These are phyloP conservation scores for Echeveria elegans DNA, from an alignment of 164 flowering plant species.

Conservation along the genomic window DNA sequence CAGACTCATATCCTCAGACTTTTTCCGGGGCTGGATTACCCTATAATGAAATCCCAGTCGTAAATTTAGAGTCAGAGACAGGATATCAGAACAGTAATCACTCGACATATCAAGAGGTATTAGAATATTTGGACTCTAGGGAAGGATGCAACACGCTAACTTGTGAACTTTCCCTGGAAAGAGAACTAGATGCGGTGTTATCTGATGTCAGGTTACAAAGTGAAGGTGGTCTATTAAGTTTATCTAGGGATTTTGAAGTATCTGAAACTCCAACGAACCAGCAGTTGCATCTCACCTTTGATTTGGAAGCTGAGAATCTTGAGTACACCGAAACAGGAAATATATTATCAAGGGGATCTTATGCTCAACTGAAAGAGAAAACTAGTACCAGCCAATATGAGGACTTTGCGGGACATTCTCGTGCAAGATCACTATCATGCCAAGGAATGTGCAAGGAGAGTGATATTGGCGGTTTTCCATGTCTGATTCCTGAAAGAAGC, in stretches of 20 bases:
- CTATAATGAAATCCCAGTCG: not conserved
- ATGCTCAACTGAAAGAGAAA: not conserved
- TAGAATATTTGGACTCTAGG: not conserved
- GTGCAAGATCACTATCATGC: not conserved
- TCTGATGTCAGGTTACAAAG: not conserved
- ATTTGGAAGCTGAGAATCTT: not conserved
- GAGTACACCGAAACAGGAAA: not conserved
- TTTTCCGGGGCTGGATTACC: not conserved
- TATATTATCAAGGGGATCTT: not conserved
- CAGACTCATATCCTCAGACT: not conserved
- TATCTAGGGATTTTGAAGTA: not conserved
- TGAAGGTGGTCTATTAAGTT: not conserved
- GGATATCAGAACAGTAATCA: not conserved
- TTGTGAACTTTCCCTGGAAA: not conserved
- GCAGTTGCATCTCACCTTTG: not conserved
- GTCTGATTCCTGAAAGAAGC: not conserved
- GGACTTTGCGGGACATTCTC: not conserved
- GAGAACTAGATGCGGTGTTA: not conserved
- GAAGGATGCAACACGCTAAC: not conserved
- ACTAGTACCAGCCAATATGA: not conserved
- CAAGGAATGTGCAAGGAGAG: not conserved
- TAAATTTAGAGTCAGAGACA: not conserved
- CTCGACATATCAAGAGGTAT: not conserved
- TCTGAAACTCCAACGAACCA: conserved; percentile 5
- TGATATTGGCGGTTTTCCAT: not conserved